A percentile compares a stretch with the other conserved stretches of the same genome.
Conservation (phyloP, 768 basidiomycete genomes). For the Lentinula sp. region DNA sequence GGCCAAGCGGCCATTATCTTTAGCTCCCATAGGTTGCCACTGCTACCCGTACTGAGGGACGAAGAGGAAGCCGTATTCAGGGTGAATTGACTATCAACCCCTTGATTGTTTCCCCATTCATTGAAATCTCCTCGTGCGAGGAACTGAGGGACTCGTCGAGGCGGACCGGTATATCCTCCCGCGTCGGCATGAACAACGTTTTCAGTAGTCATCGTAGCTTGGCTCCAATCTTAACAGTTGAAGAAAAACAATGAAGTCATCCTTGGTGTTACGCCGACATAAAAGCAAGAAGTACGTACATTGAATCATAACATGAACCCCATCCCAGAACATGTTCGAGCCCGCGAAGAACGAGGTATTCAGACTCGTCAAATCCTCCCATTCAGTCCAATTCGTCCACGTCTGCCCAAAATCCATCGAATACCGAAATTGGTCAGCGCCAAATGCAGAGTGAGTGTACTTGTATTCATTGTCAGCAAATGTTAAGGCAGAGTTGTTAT, state of each 20-base stretch:
- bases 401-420: conserved; percentile 80
- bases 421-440: conserved; percentile 85
- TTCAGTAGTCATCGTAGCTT: conserved; percentile 51
- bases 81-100: conserved; percentile 65
- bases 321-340: conserved; percentile 62
- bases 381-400: conserved; percentile 77
- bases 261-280: background rate
- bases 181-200: conserved; percentile 75
- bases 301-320: conserved; percentile 84
- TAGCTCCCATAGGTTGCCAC: conserved; percentile 71
- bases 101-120: conserved; percentile 86
- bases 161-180: conserved; percentile 40
- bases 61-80: conserved; percentile 28
- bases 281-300: conserved; percentile 44
- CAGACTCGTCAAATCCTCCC: conserved; percentile 69
- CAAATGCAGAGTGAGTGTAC: conserved; percentile 77
- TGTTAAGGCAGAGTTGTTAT: conserved; percentile 54
- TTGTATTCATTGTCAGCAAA: conserved; percentile 58
- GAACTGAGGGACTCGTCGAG: conserved; percentile 81
- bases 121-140: conserved; percentile 89
- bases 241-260: background rate
- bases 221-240: conserved; percentile 64
- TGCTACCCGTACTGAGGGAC: too few species aligned
- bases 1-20: conserved; percentile 92
- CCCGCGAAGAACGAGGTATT: conserved; percentile 48